These are phyloP conservation scores for Jamesozyma rosinii DNA, from an alignment of 805 yeast genomes.

Conservation along the genomic window DNA sequence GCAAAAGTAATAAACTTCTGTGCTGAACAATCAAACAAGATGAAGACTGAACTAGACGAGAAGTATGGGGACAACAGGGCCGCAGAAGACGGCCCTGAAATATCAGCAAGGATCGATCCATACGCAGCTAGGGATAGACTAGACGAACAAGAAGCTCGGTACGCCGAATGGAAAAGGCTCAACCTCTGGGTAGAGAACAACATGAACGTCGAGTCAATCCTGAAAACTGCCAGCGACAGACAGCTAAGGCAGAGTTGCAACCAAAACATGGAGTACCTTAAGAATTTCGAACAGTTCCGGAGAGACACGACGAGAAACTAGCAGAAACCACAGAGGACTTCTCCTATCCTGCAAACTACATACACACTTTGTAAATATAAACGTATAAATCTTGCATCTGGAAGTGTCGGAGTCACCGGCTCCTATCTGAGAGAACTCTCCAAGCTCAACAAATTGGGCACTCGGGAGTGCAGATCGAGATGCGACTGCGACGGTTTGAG, in stretches of 20 bases:
- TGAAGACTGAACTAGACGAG: conserved; percentile 28
- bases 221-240: conserved; percentile 31
- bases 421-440: no score
- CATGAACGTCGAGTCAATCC: conserved; percentile 33
- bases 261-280: conserved; percentile 20
- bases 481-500: no score
- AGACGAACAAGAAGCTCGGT: conserved; percentile 26
- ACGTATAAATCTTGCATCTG: no score
- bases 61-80: conserved; percentile 10
- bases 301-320: no score
- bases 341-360: no score
- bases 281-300: conserved; percentile 14
- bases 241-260: conserved; percentile 33
- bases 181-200: conserved; percentile 35
- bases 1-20: conserved; percentile 36
- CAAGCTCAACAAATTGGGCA: no score
- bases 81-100: conserved; percentile 15
- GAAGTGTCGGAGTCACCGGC: no score
- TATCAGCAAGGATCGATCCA: conserved; percentile 39
- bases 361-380: no score
- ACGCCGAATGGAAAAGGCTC: conserved; percentile 24
- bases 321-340: no score
- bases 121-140: conserved; percentile 38
- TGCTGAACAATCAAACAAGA: conserved; percentile 23
- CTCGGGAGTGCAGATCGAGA: no score